Base-by-base conservation (phyloP, 345 rosid genomes). In the Cardamine occulta region DNA sequence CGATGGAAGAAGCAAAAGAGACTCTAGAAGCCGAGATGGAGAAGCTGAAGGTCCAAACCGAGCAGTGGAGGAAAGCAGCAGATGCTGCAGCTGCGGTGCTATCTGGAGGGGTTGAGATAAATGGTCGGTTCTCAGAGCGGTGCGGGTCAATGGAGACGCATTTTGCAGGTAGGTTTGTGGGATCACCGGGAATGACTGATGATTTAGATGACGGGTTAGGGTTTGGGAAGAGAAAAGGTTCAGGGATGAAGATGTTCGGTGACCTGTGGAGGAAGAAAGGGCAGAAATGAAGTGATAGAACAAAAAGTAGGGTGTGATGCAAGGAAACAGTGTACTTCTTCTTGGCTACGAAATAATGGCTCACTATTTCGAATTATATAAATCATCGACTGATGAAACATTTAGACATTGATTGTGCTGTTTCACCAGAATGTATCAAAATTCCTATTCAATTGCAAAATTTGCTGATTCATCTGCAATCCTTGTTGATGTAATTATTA, bases 41-140 rank as follows among this genome's bases (percentile, higher is more conserved):
- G 87, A 88, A 75, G 79, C 79, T 91, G 68, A 85, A 82, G 64
- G 89, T 88, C 23, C 97, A 93, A 81, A 89, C 97, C 10, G 96
- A 89, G 81, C 96, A 93, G 66, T 93, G 97, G 97, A 85, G 80
- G 78, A 93, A 93, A 83, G 97, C 96, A 21, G 97, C 98, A 1
- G 97, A 91, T 75, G 97, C 96, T 1, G 96, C 96, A 54, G 91
- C 98, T 62, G 82, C 88, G 31, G 87, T 91, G 26, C 91, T 91
- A 54, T 81, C 96, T 28, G 91, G 88, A 9, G 88, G 75, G 4
- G 82, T 72, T 31, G 95, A 88, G 66, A 82, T 81, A 79, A 84
- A 88, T 59, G 92, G 93, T 40, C 77, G 86, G 82, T 42, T 61
- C 29, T 54, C 80, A 54, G 75, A 62, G 71, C 82, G 85, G 75